A percentile compares a stretch with the other conserved stretches of the same genome.
Evolutionary conservation across 495 filamentous ascomycete species (phyloP).

Genomic region (Bombardia bombarda): DNA sequence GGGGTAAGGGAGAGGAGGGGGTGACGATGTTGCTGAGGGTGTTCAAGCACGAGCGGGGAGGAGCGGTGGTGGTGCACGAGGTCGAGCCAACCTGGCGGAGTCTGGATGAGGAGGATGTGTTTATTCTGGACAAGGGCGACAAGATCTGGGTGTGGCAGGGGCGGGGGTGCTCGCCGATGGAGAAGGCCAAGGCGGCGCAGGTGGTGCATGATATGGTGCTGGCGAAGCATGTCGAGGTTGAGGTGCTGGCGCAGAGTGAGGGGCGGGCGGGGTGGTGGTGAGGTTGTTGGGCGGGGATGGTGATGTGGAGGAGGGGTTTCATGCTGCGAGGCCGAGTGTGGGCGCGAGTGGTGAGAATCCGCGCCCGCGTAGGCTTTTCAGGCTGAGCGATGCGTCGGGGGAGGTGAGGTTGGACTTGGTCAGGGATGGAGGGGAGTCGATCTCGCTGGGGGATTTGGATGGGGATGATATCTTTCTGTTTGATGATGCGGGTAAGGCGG

Average conservation of each 20-base stretch:
- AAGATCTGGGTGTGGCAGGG: constrained; percentile 64
- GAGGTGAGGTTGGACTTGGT: constrained; percentile 43
- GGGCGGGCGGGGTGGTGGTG: constrained; percentile 43
- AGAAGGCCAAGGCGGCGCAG: constrained; percentile 56
- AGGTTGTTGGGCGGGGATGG: constrained; percentile 43
- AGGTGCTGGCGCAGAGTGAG: constrained; percentile 52
- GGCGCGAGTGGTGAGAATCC: background rate
- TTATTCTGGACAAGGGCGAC: constrained; percentile 49
- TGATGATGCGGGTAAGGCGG: constrained; percentile 35
- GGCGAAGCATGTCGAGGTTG: constrained; percentile 53
- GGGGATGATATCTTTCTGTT: constrained; percentile 52
- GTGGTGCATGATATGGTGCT: constrained; percentile 54
- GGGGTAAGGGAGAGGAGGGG: constrained; percentile 26
- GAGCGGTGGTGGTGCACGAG: constrained; percentile 49
- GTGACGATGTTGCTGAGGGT: constrained; percentile 45
- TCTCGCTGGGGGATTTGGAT: constrained; percentile 39
- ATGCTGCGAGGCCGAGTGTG: constrained; percentile 22
- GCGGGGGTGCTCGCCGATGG: constrained; percentile 53
- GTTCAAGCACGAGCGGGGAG: constrained; percentile 40
- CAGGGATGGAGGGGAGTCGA: constrained; percentile 39
- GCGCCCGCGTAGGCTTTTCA: constrained; percentile 41
- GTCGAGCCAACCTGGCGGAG: constrained; percentile 53
- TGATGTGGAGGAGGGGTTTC: constrained; percentile 20
- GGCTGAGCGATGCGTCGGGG: constrained; percentile 48
- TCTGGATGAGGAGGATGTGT: constrained; percentile 54